phyloP scores from a whole-genome alignment of 495 filamentous ascomycete species.

The Penicillium malachiteum region DNA sequence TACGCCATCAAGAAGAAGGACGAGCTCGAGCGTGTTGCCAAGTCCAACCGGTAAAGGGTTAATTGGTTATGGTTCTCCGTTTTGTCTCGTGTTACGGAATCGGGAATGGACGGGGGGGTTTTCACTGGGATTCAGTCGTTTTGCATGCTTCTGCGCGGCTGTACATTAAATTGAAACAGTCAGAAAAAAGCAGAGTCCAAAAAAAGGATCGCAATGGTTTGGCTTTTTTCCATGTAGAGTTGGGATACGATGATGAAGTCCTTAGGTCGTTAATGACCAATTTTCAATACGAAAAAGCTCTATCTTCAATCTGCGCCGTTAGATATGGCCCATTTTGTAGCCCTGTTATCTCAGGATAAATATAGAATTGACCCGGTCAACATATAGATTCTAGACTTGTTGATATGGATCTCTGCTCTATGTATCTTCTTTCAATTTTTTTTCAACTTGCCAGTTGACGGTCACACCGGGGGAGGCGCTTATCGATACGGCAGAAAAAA shows the following conservation, averaged over 20 bases:
- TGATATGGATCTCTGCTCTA: too few relatives aligned
- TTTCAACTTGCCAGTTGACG: too few relatives aligned
- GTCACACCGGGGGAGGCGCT: constrained; percentile 3
- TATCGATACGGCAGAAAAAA: constrained; percentile 44
- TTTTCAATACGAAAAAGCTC: constrained; percentile 35
- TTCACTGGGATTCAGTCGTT: constrained; percentile 48
- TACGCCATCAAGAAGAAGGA: constrained; percentile 99
- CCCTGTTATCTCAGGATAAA: too few relatives aligned
- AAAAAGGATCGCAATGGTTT: constrained; percentile 43
- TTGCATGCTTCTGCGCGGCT: constrained; percentile 49
- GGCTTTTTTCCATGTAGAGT: constrained; percentile 45
- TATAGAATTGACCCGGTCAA: too few relatives aligned
- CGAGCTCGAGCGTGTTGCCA: constrained; percentile 99
- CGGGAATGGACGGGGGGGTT: constrained; percentile 51
- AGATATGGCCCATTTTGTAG: background rate
- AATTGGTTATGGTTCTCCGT: constrained; percentile 45
- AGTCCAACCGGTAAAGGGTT: constrained; percentile 91
- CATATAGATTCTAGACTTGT: too few relatives aligned
- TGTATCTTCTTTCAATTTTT: too few relatives aligned
- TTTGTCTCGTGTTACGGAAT: constrained; percentile 47
- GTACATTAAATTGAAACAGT: constrained; percentile 45
- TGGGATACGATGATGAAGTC: constrained; percentile 50
- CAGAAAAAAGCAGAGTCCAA: constrained; percentile 40
- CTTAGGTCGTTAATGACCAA: constrained; percentile 34
- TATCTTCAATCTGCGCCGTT: constrained; percentile 16